phyloP scores from a whole-genome alignment of 2,329 filamentous ascomycete genomes.

The Aquanectria penicillioides region DNA sequence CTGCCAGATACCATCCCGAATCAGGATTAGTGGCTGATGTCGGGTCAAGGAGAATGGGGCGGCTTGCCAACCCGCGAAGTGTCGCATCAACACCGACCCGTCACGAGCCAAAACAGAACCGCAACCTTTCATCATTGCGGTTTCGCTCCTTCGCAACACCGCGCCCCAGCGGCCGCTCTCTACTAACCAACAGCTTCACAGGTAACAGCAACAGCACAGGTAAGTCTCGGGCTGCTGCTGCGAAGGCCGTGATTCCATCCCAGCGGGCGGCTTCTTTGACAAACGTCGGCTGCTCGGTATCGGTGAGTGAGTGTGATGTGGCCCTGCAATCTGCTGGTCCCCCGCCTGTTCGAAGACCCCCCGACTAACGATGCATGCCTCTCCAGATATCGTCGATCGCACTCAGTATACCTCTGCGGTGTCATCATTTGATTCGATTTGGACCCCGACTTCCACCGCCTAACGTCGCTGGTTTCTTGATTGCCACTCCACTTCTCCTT shows the following conservation, averaged over 20 bases:
- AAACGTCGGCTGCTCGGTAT: conserved; percentile 31
- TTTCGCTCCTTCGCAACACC: conserved; percentile 40
- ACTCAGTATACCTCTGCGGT: background rate
- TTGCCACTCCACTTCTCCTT: conserved; percentile 1
- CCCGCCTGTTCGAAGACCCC: conserved; percentile 30
- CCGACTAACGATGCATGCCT: conserved; percentile 31
- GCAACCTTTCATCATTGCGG: conserved; percentile 38
- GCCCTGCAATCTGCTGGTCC: conserved; percentile 7
- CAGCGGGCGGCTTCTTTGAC: background rate
- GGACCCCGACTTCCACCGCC: background rate
- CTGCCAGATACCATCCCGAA: conserved; percentile 39
- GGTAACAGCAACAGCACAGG: conserved; percentile 27
- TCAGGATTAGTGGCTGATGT: conserved; percentile 33
- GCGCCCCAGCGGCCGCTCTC: conserved; percentile 39
- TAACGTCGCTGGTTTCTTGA: background rate
- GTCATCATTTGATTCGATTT: background rate
- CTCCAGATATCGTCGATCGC: conserved; percentile 12
- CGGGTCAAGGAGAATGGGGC: conserved; percentile 42
- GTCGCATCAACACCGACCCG: conserved; percentile 42
- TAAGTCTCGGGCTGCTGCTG: conserved; percentile 24
- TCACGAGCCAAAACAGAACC: conserved; percentile 41
- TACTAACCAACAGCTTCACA: conserved; percentile 35
- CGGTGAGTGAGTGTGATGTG: conserved; percentile 37
- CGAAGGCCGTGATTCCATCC: background rate
- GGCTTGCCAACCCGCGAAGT: conserved; percentile 30